phyloP scores from a whole-genome alignment of 2,329 filamentous ascomycete genomes.

The Colletotrichum tofieldiae region DNA sequence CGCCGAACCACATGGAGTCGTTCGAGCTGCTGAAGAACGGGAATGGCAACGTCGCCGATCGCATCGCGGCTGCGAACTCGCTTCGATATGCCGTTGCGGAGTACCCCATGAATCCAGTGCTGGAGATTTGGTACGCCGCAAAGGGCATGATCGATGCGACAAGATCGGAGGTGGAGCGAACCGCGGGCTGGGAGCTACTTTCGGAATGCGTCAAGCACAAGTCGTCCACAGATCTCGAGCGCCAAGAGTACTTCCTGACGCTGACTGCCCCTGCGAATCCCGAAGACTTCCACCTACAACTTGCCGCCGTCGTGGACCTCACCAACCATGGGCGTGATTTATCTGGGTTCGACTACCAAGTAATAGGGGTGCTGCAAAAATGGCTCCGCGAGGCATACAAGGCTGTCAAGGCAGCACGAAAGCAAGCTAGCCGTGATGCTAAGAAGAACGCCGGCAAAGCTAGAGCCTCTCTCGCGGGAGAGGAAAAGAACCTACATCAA shows the following conservation, averaged over 20 bases:
- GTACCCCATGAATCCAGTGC: slow-evolving; percentile 71
- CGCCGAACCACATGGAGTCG: slow-evolving; percentile 67
- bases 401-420: slow-evolving; percentile 67
- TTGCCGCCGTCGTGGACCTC: slow-evolving; percentile 74
- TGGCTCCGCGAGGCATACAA: slow-evolving; percentile 74
- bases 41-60: slow-evolving; percentile 66
- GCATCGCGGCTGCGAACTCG: slow-evolving; percentile 71
- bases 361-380: slow-evolving; percentile 72
- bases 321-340: slow-evolving; percentile 74
- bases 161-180: slow-evolving; percentile 68
- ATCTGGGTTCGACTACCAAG: slow-evolving; percentile 77
- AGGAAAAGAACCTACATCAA: slow-evolving; percentile 74
- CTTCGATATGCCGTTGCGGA: slow-evolving; percentile 71
- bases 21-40: slow-evolving; percentile 66
- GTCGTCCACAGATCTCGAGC: slow-evolving; percentile 76
- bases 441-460: slow-evolving; percentile 57
- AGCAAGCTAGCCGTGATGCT: slow-evolving; percentile 59
- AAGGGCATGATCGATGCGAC: slow-evolving; percentile 75
- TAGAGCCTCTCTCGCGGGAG: slow-evolving; percentile 60
- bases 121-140: slow-evolving; percentile 77
- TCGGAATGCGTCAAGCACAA: slow-evolving; percentile 76
- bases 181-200: slow-evolving; percentile 76
- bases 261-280: slow-evolving; percentile 69
- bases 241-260: slow-evolving; percentile 76
- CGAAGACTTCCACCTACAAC: slow-evolving; percentile 77